Evolutionary conservation across 2,329 filamentous ascomycete species (phyloP).

Genomic region (Coleophoma crateriformis): DNA sequence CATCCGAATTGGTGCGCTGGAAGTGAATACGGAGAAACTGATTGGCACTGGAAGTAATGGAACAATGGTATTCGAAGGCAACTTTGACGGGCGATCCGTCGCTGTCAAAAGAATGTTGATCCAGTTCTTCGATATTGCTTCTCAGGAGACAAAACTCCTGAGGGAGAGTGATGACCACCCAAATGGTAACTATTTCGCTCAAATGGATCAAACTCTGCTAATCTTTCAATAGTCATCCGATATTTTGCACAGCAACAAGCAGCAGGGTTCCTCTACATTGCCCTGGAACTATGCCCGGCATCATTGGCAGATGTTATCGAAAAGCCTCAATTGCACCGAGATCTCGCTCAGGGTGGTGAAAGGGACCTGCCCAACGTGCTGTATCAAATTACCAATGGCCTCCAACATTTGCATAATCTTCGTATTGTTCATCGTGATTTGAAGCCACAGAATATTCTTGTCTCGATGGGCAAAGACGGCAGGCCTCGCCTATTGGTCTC

Average conservation of each 20-base stretch:
- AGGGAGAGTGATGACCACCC: conserved; percentile 93
- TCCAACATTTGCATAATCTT: conserved; percentile 82
- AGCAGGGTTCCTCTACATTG: conserved; percentile 91
- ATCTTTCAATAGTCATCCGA: conserved; percentile 64
- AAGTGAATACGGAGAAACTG: conserved; percentile 58
- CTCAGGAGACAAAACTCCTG: conserved; percentile 84
- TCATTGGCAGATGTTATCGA: conserved; percentile 90
- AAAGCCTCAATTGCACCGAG: conserved; percentile 60
- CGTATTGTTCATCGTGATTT: conserved; percentile 96
- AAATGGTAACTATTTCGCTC: conserved; percentile 50
- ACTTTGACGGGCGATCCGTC: conserved; percentile 86
- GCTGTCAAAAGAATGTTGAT: conserved; percentile 96
- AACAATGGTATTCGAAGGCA: conserved; percentile 93
- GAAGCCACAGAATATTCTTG: conserved; percentile 96
- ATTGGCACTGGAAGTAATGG: conserved; percentile 85
- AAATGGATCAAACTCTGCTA: conserved; percentile 12
- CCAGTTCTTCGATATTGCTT: conserved; percentile 92
- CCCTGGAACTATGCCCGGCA: conserved; percentile 87
- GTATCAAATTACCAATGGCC: conserved; percentile 83
- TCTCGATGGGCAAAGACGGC: conserved; percentile 65
- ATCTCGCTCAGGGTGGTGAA: conserved; percentile 67
- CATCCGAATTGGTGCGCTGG: conserved; percentile 57
- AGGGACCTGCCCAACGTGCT: conserved; percentile 74
- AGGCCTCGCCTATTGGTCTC: conserved; percentile 87
- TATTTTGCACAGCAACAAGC: conserved; percentile 92